Evolutionary conservation across 139 green algal genomes (phyloP).

Genomic region (Haematococcus lacustris): DNA sequence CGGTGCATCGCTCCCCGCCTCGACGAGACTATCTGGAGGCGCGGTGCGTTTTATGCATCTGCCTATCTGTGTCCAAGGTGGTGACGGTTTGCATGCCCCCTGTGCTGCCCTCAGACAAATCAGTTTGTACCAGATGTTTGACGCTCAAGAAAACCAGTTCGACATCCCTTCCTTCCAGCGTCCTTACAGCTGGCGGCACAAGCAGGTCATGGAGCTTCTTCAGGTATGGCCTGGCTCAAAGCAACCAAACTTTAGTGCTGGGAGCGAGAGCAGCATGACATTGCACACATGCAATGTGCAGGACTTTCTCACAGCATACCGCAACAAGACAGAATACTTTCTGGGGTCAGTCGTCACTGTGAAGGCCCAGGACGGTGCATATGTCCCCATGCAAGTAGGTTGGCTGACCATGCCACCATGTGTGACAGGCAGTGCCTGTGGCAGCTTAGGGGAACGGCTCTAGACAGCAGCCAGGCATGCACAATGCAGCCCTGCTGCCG

Average conservation of each 20-base stretch:
- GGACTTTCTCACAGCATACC: conserved; percentile 25
- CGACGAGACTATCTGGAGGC: no score
- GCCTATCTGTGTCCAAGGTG: no score
- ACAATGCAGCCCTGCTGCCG: no score
- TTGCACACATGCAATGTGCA: conserved; percentile 1
- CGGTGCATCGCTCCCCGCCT: no score
- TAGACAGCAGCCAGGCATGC: no score
- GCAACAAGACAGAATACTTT: conserved; percentile 32
- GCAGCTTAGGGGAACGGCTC: no score
- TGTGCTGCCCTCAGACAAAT: conserved; percentile 25
- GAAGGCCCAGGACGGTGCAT: neutral
- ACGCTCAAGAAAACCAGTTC: conserved; percentile 23
- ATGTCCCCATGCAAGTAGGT: conserved; percentile 18
- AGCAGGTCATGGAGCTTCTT: conserved; percentile 44
- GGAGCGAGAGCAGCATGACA: neutral
- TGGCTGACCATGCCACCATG: neutral
- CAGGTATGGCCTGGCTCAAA: conserved; percentile 2
- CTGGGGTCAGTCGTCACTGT: conserved; percentile 23
- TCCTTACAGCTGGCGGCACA: conserved; percentile 41
- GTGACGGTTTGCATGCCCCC: no score
- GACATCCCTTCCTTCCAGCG: conserved; percentile 39
- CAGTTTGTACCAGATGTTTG: conserved; percentile 36
- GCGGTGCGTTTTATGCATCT: no score
- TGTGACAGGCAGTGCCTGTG: no score
- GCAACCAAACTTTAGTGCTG: neutral